A percentile compares a stretch with the other conserved stretches of the same genome.
Evolutionary conservation across 345 rosid species (phyloP).

Genomic region (Rhodomyrtus tomentosa): DNA sequence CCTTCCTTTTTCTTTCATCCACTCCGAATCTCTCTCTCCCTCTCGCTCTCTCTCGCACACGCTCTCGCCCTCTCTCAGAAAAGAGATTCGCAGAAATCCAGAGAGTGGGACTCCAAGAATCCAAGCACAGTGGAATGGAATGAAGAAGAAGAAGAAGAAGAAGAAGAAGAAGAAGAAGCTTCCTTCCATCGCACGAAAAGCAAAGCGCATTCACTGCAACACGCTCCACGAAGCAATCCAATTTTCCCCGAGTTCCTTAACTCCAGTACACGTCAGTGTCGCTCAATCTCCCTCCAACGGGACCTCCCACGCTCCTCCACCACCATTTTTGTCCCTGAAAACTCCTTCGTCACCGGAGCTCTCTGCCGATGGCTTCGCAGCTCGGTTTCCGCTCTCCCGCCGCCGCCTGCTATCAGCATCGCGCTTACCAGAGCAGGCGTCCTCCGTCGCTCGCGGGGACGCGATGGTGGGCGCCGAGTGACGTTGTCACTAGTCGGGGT

Average conservation of each 20-base stretch:
- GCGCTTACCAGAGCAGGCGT: background rate
- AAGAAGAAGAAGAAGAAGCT: background rate
- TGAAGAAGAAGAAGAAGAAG: background rate
- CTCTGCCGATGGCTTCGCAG: background rate
- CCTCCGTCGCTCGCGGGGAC: conserved; percentile 8
- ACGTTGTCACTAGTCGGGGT: conserved; percentile 5
- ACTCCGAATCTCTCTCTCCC: too few species aligned
- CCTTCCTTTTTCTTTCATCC: background rate
- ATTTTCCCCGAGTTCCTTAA: background rate
- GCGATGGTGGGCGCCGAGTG: conserved; percentile 17
- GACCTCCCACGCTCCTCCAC: background rate
- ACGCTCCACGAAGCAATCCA: too few species aligned
- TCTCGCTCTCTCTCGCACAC: background rate
- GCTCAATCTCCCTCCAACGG: background rate
- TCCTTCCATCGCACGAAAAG: background rate
- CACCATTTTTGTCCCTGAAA: background rate
- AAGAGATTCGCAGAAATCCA: background rate
- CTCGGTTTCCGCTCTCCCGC: background rate
- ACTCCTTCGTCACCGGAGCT: background rate
- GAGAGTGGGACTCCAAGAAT: background rate
- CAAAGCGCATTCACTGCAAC: too few species aligned
- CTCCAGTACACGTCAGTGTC: background rate
- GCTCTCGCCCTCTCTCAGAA: too few species aligned
- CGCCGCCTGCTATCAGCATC: background rate
- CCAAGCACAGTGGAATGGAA: background rate